Evolutionary conservation across 805 yeast genomes (phyloP), one percentile per base, ranked within the genome.

Genomic region (Saccharomycopsis malanga): DNA sequence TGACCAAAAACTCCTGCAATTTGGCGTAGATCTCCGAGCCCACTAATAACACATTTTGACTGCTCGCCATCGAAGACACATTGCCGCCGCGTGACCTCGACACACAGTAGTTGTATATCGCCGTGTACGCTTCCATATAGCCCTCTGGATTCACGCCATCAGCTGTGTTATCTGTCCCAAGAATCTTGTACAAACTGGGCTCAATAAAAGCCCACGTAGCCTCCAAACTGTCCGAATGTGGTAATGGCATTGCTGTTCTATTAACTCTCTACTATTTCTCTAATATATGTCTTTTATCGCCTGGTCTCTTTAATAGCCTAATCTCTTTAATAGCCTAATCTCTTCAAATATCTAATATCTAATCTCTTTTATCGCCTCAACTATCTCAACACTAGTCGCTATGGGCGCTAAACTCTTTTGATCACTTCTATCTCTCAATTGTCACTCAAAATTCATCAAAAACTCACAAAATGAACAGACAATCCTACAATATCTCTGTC

Each of bases 71-170:
- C 17, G 24, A 30, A 25, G 24, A 18, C n/a, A n/a, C n/a, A n/a
- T n/a, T n/a, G 17, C 29, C 37, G 14, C 30, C 25, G 4, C 42
- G 38, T 7, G 42, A 34, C 27, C 43, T 70, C 42, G 87, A 71
- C 38, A 87, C 89, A 69, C 98, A 89, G 62, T 86, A 89, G 66
- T 89, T 88, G 69, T 88, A 91, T 53, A 91, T 83, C 3, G 94
- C 91, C 1, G 96, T 87, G 65, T 89, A 89, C 49, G 91, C 84
- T 55, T 83, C 83, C 84, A 88, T 86, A 65, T 87, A 88, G 81
- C 83, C 77, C 39, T 79, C 69, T 3, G 80, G 74, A 24, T 82
- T 80, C 39, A 83, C 74, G 48, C 78, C 77, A 50, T 58, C 61
- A 52, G 77, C 74, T 36, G 80, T 86, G 48, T 74, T 79, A 36